Base-by-base conservation (phyloP, 139 green algal species). In the Parachlorella kessleri region DNA sequence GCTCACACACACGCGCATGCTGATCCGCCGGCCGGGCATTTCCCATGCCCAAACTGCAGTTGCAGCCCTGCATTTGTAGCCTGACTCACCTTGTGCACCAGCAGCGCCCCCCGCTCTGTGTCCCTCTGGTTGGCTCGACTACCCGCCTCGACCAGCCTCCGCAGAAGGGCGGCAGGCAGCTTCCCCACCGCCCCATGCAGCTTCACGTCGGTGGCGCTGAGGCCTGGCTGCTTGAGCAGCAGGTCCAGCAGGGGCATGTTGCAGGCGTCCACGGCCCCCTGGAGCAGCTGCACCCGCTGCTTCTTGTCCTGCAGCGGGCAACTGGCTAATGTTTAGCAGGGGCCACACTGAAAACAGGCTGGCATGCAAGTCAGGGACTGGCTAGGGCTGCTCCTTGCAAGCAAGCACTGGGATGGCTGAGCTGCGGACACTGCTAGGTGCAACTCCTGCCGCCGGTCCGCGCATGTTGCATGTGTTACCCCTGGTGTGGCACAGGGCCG, bases 41-140 rank as follows among this genome's bases (percentile, higher is more conserved):
- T n/a, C n/a, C n/a, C n/a, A n/a, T n/a, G n/a, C n/a, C n/a, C n/a
- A n/a, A n/a, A n/a, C n/a, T n/a, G n/a, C n/a, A n/a, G n/a, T n/a
- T n/a, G n/a, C n/a, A n/a, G n/a, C n/a, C n/a, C n/a, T n/a, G n/a
- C n/a, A n/a, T n/a, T n/a, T n/a, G n/a, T n/a, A n/a, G n/a, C n/a
- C n/a, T n/a, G n/a, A n/a, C n/a, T n/a, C n/a, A 67, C 74, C 74
- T 66, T 72, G 59, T 79, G 74, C 38, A 71, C 30, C 4, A 79
- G 74, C 39, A 73, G 65, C 2, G 38, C 41, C 39, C 74, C 74
- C 23, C 66, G 10, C 6, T 68, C 18, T 6, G 6, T 33, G 33
- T 68, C 53, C 2, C 71, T 54, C 71, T 68, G 53, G 53, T 77
- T 77, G 30, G 63, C 35, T 28, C 71, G 41, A 10, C 9, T 6